Evolutionary conservation across 2,329 filamentous ascomycete genomes (phyloP).

Genomic region (Tolypocladium sp.): DNA sequence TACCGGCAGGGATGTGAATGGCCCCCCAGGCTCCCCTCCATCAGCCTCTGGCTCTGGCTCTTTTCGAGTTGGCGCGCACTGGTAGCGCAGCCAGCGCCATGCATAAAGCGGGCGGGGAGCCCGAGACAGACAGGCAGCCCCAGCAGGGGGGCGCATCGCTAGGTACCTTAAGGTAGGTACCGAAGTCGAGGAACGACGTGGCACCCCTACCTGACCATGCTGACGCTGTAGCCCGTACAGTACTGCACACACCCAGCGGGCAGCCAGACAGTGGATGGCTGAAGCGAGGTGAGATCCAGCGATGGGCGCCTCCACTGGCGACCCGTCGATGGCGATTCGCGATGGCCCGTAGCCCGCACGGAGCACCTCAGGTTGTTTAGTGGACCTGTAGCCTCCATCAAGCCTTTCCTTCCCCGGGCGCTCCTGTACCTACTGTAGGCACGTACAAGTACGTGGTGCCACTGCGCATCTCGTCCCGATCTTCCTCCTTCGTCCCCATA

Average conservation of each 20-base stretch:
- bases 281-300: not conserved
- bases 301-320: not conserved
- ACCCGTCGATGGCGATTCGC: not conserved
- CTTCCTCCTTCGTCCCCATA: not conserved
- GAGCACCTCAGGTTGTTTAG: not conserved
- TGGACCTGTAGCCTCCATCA: no score
- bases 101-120: not conserved
- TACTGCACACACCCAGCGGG: no score
- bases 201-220: not conserved
- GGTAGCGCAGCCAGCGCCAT: not conserved
- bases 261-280: no score
- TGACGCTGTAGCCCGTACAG: no score
- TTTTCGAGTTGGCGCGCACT: not conserved
- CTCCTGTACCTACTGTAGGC: not conserved
- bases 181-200: not conserved
- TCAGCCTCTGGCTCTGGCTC: not conserved
- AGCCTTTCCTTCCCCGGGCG: not conserved
- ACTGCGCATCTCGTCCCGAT: not conserved
- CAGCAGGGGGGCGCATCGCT: no score
- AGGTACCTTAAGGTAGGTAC: no score
- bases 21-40: no score
- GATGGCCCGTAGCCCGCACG: not conserved
- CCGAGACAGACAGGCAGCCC: not conserved
- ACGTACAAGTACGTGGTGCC: not conserved
- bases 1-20: no score